Evolutionary conservation across 495 filamentous ascomycete species (phyloP), one percentile per base, ranked within the genome.

Genomic region (Penicillium alfredii): DNA sequence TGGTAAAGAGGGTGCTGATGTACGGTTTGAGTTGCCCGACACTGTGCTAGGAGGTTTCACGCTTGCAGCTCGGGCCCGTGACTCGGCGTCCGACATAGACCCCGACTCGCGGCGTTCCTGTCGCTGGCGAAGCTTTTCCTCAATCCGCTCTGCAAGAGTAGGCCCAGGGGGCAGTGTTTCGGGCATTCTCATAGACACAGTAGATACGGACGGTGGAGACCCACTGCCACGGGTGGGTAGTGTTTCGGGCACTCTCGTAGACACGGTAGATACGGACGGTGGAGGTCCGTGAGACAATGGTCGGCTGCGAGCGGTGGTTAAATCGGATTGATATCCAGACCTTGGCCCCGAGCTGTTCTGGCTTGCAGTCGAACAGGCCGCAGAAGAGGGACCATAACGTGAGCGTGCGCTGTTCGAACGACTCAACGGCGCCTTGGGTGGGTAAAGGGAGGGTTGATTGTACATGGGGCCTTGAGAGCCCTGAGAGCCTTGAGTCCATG

Each of bases 91-190:
- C 3, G 50, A 44, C 9, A 31, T 6, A 6, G 33, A 29, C n/a
- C 28, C 45, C 6, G 42, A 33, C 5, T 56, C 57, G 23, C 53
- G 55, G 18, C 35, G 47, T 23, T 57, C 53, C 15, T 55, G 53
- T 34, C 55, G 55, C 15, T 44, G 42, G 19, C 48, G 45, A 8
- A 65, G 44, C 32, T 65, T 65, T 35, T 68, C 62, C 22, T 67
- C 63, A 6, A 67, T 30, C 21, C 58, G 47, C 20, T 64, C 57
- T 1, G 63, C 61, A 14, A 67, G 44, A 6, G 57, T 61, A 4
- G 44, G 50, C 11, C 31, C 37, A n/a, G n/a, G n/a, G 3, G 25
- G 28, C 12, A 17, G 16, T 23, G 35, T 33, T 28, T 30, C 34
- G 10, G 41, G 11, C 14, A 23, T 6, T 4, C 31, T 40, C 10